Base-by-base conservation (phyloP, 192 early-diverging fungal species). In the Glomus cerebriforme region DNA sequence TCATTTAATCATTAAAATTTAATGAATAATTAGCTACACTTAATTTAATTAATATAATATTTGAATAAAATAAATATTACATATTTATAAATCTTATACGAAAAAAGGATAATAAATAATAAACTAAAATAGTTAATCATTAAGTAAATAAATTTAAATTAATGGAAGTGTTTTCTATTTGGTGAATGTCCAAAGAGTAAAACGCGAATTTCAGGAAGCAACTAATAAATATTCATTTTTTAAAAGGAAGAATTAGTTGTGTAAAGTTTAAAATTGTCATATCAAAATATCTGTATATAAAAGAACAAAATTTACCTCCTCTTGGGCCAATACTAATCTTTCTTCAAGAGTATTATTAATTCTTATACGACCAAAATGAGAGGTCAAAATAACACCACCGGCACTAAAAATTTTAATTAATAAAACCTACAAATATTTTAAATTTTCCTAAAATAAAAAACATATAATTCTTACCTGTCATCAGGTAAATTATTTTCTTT, bases 141-240 rank as follows among this genome's bases (percentile, higher is more conserved):
- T n/a, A n/a, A n/a, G n/a, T 59, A 10, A 60, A 47, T 54, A 64
- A 71, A 9, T 59, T 22, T 54, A 29, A 34, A 60, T 81, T 91
- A 96, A 87, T 97, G 95, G 87, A 92, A 96, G 90, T 96, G 98
- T 80, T 90, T 93, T 87, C 96, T 93, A 86, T 88, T 93, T 47
- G 93, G 92, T 43, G 96, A 96, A 70, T 93, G 93, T 8, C 96
- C 98, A 85, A 96, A 99, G 70, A 99, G 89, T 64, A 92, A 81
- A 80, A 92, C 87, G 68, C 96, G 95, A 82, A 99, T 91, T 79
- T 96, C 93, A 37, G 98, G 98, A 75, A 99, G 92, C 95, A 97
- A 93, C 95, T 95, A 77, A n/a, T 17, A 62, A 70, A 54, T 54
- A 22, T 54, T 17, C 6, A 22, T 54, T 54, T 19, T 54, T 54